phyloP scores from a whole-genome alignment of 768 basidiomycete genomes.

The Melanogaster broomeanus region DNA sequence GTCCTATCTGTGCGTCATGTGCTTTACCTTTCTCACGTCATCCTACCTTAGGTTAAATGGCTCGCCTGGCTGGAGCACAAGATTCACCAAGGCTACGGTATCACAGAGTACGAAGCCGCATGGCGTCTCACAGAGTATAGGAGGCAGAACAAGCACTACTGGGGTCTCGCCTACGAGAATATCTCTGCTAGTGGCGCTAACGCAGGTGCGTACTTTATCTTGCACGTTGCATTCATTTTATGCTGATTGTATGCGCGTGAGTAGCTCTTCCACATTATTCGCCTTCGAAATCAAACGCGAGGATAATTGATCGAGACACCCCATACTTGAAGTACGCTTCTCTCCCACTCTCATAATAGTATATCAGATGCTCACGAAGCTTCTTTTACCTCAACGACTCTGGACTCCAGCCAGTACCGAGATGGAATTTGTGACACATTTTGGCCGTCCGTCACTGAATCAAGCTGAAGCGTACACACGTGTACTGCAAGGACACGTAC shows the following conservation, averaged over 20 bases:
- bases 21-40: slow-evolving; percentile 11
- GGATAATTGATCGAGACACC: slow-evolving; percentile 71
- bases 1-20: slow-evolving; percentile 36
- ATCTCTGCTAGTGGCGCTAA: slow-evolving; percentile 91
- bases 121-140: slow-evolving; percentile 81
- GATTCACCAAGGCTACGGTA: slow-evolving; percentile 71
- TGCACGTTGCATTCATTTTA: neutral
- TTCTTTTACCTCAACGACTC: slow-evolving; percentile 65
- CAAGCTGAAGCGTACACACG: slow-evolving; percentile 91
- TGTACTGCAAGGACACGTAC: slow-evolving; percentile 93
- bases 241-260: neutral
- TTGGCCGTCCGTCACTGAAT: slow-evolving; percentile 83
- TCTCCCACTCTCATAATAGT: slow-evolving; percentile 8
- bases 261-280: slow-evolving; percentile 90
- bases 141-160: slow-evolving; percentile 67
- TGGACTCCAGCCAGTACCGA: slow-evolving; percentile 82
- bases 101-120: slow-evolving; percentile 92
- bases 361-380: slow-evolving; percentile 14
- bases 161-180: slow-evolving; percentile 86
- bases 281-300: slow-evolving; percentile 68
- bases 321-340: slow-evolving; percentile 85
- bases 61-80: slow-evolving; percentile 90
- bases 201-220: slow-evolving; percentile 53
- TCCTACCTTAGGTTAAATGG: slow-evolving; percentile 60
- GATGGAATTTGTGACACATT: slow-evolving; percentile 93